Evolutionary conservation across 164 flowering plant genomes (phyloP), one percentile per base, ranked within the genome.

Genomic region (Tinospora cordifolia): DNA sequence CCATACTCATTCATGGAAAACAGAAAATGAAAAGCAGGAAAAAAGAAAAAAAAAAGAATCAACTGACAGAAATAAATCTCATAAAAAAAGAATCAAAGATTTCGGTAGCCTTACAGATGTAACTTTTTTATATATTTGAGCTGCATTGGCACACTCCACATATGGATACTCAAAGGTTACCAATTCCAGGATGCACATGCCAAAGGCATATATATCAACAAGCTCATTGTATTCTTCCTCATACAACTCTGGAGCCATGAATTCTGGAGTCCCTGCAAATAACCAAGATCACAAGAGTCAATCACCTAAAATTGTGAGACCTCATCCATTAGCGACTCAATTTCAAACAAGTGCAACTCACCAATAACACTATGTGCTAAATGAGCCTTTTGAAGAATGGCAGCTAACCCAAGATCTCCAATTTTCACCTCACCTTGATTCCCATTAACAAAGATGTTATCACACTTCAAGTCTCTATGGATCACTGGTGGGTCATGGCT

Each of bases 201-300:
- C 98, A 72, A 94, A 94, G 57, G 98, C 95, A 82, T 93, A 93
- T 19, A 93, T 87, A 74, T 93, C 98, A n/a, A 93, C 97, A 63
- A 94, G 97, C 76, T 92, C 97, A 81, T 94, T 89, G 73, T 94
- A 94, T 69, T 94, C 95, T 80, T 92, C 98, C 79, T 90, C 96
- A 71, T 94, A 94, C 72, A 94, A 88, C 79, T 94, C 98, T 34
- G 98, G 98, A 46, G 98, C 98, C 98, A 94, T 94, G 82, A 92
- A 94, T 80, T 94, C 97, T 0, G 97, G 95, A 36, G 96, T 93
- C 74, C 98, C 98, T 93, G 64, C 66, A 68, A 70, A 26, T 4
- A 47, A 76, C 62, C 74, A 34, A 10, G 36, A 65, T 10, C 4
- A 22, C 10, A 39, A 66, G 1, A 66, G 44, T 51, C 41, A 40